Percentiles rank a stretch among this genome's conserved stretches.
These are phyloP conservation scores for Penicillium diatomitis DNA, from an alignment of 495 filamentous ascomycete species.

Conservation along the genomic window DNA sequence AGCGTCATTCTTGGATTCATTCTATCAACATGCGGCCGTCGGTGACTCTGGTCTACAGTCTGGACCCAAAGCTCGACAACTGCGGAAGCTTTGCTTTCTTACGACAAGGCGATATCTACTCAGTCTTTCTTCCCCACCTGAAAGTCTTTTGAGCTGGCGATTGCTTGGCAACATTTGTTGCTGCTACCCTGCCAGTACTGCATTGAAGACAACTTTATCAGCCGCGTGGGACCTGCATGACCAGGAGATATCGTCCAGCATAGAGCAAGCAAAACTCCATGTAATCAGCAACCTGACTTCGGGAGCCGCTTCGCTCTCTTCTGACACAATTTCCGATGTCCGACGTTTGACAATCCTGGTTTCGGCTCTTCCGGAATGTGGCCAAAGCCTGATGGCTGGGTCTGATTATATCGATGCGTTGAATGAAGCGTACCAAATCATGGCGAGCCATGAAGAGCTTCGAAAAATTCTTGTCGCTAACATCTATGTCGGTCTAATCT, in stretches of 20 bases:
- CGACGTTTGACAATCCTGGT: constrained; percentile 33
- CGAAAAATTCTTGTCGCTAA: constrained; percentile 57
- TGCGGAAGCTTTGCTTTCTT: constrained; percentile 56
- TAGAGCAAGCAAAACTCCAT: constrained; percentile 38
- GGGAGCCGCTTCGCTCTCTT: constrained; percentile 27
- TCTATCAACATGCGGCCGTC: constrained; percentile 42
- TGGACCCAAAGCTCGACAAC: constrained; percentile 38
- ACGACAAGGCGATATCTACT: constrained; percentile 42
- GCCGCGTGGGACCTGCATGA: constrained; percentile 30
- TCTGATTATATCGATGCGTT: constrained; percentile 79
- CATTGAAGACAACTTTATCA: constrained; percentile 36
- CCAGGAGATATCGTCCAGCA: constrained; percentile 24
- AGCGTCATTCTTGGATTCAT: constrained; percentile 51
- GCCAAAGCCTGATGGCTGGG: constrained; percentile 63
- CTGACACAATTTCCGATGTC: constrained; percentile 24
- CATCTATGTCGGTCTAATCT: constrained; percentile 60
- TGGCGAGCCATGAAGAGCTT: constrained; percentile 40
- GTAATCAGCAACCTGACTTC: constrained; percentile 40
- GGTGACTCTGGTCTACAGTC: constrained; percentile 29
- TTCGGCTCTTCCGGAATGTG: constrained; percentile 25
- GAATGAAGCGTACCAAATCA: constrained; percentile 50
- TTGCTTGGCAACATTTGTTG: constrained; percentile 30
- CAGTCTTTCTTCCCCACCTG: constrained; percentile 12
- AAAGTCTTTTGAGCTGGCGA: constrained; percentile 27
- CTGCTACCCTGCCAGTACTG: constrained; percentile 30